These are phyloP conservation scores for Cochlearia excelsa DNA, from an alignment of 345 rosid genomes.

Conservation along the genomic window DNA sequence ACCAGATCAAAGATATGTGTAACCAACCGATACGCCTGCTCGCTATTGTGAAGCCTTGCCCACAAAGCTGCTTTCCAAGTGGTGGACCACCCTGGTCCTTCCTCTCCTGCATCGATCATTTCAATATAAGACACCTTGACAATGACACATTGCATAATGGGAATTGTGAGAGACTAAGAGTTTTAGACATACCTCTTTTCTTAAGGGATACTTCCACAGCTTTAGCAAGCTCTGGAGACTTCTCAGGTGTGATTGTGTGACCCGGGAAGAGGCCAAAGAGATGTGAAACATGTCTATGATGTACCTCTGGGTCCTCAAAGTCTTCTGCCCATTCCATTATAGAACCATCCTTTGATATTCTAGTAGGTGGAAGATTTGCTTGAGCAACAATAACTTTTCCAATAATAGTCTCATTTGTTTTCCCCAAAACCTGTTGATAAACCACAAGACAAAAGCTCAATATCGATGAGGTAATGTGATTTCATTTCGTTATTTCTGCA, in stretches of 20 bases:
- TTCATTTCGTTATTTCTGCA: background rate
- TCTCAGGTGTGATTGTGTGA: constrained; percentile 65
- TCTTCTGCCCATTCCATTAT: constrained; percentile 96
- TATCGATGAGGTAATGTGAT: background rate
- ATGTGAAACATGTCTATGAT: constrained; percentile 85
- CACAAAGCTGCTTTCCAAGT: constrained; percentile 84
- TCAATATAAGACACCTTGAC: background rate
- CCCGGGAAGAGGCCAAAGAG: constrained; percentile 95
- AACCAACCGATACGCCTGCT: constrained; percentile 68
- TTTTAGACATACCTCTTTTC: constrained; percentile 62
- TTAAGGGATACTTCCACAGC: constrained; percentile 68
- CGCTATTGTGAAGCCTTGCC: constrained; percentile 78
- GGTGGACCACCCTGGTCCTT: constrained; percentile 97
- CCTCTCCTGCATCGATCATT: constrained; percentile 59
- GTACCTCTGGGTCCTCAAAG: constrained; percentile 75
- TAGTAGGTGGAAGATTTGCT: constrained; percentile 65
- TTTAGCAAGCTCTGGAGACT: constrained; percentile 66
- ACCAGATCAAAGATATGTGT: constrained; percentile 69
- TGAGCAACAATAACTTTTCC: constrained; percentile 54
- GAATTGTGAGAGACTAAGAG: constrained; percentile 3
- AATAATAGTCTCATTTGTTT: constrained; percentile 50
- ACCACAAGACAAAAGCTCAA: constrained; percentile 23
- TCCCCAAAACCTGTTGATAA: constrained; percentile 58
- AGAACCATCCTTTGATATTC: constrained; percentile 73
- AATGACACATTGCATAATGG: background rate